These are phyloP conservation scores for Sporothrix sp. DNA, from an alignment of 2,329 filamentous ascomycete species.

Conservation along the genomic window DNA sequence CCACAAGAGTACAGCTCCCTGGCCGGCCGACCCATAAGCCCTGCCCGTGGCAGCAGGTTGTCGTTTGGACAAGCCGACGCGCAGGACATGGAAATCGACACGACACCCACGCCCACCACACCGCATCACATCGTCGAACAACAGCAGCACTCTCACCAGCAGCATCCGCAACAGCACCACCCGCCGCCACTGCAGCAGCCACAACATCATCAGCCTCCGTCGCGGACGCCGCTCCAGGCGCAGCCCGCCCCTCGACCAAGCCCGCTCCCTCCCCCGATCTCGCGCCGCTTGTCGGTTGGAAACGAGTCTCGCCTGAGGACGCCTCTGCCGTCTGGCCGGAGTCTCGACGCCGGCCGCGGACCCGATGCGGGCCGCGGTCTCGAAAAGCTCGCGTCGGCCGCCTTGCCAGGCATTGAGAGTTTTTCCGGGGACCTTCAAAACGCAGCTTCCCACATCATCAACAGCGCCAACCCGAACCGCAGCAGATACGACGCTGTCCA, in stretches of 20 bases:
- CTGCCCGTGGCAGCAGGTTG: slow-evolving; percentile 29
- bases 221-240: neutral
- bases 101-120: slow-evolving; percentile 22
- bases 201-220: neutral
- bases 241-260: neutral
- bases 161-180: slow-evolving; percentile 8
- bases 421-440: slow-evolving; percentile 44
- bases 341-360: too few relatives aligned
- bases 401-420: slow-evolving; percentile 39
- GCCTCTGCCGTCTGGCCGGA: slow-evolving; percentile 44
- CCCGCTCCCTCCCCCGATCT: slow-evolving; percentile 21
- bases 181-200: slow-evolving; percentile 2
- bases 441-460: slow-evolving; percentile 38
- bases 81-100: slow-evolving; percentile 49
- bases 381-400: slow-evolving; percentile 37
- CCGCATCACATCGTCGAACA: slow-evolving; percentile 1
- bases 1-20: slow-evolving; percentile 39
- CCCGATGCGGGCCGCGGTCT: slow-evolving; percentile 45
- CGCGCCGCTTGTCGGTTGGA: slow-evolving; percentile 25
- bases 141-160: neutral
- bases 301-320: slow-evolving; percentile 44
- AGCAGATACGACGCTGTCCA: slow-evolving; percentile 45
- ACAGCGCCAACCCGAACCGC: slow-evolving; percentile 35
- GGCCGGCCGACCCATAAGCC: slow-evolving; percentile 30
- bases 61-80: slow-evolving; percentile 33